Conservation (phyloP, 2,329 filamentous ascomycete genomes). For the Trichophyton rubrum region DNA sequence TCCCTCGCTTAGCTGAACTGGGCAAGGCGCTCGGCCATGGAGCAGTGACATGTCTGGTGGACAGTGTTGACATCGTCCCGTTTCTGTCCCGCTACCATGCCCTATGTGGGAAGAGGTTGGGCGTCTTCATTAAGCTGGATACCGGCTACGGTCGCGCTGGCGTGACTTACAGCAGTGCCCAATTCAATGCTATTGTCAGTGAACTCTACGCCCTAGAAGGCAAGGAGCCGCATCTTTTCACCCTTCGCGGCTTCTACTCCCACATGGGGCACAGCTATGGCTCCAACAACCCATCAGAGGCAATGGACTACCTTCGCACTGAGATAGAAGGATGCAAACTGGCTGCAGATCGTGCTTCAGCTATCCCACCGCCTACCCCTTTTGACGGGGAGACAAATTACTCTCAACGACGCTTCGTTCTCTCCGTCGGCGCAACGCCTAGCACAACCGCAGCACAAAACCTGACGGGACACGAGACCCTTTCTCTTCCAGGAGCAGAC, state of each 20-base stretch:
- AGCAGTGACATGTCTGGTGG: constrained; percentile 52
- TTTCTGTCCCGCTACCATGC: constrained; percentile 35
- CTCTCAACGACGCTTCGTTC: constrained; percentile 28
- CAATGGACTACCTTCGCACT: constrained; percentile 44
- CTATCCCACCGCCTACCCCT: not conserved
- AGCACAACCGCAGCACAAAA: constrained; percentile 57
- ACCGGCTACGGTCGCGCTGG: constrained; percentile 59
- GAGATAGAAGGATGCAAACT: constrained; percentile 43
- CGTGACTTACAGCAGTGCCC: constrained; percentile 38
- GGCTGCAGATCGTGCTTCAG: constrained; percentile 15
- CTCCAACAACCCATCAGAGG: constrained; percentile 41
- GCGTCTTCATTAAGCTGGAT: constrained; percentile 61
- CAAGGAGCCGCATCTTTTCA: constrained; percentile 17
- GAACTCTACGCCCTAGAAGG: constrained; percentile 15
- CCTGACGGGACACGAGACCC: constrained; percentile 27
- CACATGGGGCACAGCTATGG: constrained; percentile 63
- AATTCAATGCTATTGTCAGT: constrained; percentile 18
- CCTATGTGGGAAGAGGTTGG: constrained; percentile 31
- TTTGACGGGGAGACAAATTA: constrained; percentile 5
- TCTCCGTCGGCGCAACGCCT: constrained; percentile 64
- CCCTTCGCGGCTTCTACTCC: constrained; percentile 54
- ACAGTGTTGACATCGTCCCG: constrained; percentile 50
- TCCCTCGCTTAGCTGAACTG: constrained; percentile 49
- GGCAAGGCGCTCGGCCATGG: constrained; percentile 43
- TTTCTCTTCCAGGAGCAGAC: constrained; percentile 4